Evolutionary conservation across 2,329 filamentous ascomycete species (phyloP), one percentile per base, ranked within the genome.

Genomic region (Esteya vermicola): DNA sequence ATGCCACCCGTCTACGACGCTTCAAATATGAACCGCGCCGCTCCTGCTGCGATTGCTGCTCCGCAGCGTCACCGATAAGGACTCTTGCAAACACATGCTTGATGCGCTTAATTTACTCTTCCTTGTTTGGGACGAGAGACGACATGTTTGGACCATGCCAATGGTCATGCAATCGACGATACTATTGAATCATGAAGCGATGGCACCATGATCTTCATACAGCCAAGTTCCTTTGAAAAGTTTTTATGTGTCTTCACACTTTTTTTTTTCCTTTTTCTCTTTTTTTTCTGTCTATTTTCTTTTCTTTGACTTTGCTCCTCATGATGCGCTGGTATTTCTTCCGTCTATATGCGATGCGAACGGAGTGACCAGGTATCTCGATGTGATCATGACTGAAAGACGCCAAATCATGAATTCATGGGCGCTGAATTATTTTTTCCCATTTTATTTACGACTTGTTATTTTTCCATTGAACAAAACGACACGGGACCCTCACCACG

Each of bases 1-100:
- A 52, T 54, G 40, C 55, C 54, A 3, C 50, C 55, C 3, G 54
- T 54, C 2, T 59, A 54, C 45, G 54, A 52, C 23, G 27, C 43
- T 6, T 36, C 48, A 3, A 31, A 39, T 3, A 47, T 51, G 44
- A 50, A 41, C 42, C 46, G 49, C 10, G 43, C 54, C 6, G 48
- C 54, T 3, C 44, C 55, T 3, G 46, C 55, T 3, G n/a, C n/a
- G n/a, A 48, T 56, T n/a, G 43, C 49, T 13, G 33, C 47, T 9
- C 53, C 50, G 33, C 53, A 50, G 32, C 47, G 52, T n/a, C 48
- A 52, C 32, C 47, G 51, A 44, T 52, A 44, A 30, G 12, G n/a
- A n/a, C n/a, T n/a, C n/a, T n/a, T 19, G 4, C 12, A 25, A 35
- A 4, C 31, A 4, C n/a, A n/a, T n/a, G n/a, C n/a, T n/a, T n/a